Conservation (phyloP, 306 rosid genomes). For the Quillaja saponaria region DNA sequence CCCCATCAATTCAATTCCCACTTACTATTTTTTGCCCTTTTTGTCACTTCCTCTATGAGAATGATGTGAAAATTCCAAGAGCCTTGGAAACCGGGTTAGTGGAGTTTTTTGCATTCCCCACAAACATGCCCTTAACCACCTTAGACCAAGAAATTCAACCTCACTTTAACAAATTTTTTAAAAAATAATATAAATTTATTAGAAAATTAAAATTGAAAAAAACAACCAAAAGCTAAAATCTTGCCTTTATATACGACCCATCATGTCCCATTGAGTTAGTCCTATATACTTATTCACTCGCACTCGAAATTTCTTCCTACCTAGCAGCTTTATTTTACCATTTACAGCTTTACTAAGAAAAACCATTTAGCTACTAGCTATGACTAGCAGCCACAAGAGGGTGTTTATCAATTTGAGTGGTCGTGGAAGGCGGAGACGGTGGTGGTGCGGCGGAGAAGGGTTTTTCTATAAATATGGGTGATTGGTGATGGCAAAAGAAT, state of each 20-base stretch:
- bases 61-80: conserved; percentile 71
- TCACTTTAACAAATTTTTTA: conserved; percentile 28
- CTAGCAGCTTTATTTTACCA: neutral
- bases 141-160: conserved; percentile 64
- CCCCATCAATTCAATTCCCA: conserved; percentile 41
- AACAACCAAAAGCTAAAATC: conserved; percentile 49
- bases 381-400: conserved; percentile 28
- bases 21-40: conserved; percentile 11
- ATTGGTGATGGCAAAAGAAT: conserved; percentile 26
- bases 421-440: conserved; percentile 19
- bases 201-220: neutral
- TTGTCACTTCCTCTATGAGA: conserved; percentile 28
- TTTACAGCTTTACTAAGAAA: conserved; percentile 11
- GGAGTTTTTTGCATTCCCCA: conserved; percentile 84
- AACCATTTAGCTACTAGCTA: conserved; percentile 16
- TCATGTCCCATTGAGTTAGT: conserved; percentile 42
- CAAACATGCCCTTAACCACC: conserved; percentile 75
- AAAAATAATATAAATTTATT: neutral
- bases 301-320: conserved; percentile 18
- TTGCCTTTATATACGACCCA: conserved; percentile 81
- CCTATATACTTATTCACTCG: conserved; percentile 43
- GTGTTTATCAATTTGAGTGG: neutral
- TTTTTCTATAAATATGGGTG: conserved; percentile 31
- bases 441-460: conserved; percentile 30
- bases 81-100: conserved; percentile 94